Evolutionary conservation across 2,329 filamentous ascomycete genomes (phyloP).

Genomic region (Cordyceps sp.): DNA sequence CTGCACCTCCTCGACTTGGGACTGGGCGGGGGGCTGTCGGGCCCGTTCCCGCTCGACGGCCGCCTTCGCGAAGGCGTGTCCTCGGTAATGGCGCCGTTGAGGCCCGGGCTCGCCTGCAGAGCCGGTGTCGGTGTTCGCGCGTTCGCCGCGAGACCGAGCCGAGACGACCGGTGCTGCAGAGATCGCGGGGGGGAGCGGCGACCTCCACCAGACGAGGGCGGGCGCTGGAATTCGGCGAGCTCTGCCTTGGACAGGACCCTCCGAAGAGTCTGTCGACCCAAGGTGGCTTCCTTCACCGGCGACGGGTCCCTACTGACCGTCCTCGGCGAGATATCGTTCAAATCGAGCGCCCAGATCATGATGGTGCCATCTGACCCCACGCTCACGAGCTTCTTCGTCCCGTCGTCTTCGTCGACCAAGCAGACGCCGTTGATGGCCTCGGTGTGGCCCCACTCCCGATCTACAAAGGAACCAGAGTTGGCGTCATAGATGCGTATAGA

Average conservation of each 20-base stretch:
- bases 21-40: constrained; percentile 31
- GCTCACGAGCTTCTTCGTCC: constrained; percentile 46
- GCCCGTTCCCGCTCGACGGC: constrained; percentile 24
- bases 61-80: constrained; percentile 31
- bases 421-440: constrained; percentile 81
- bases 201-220: constrained; percentile 29
- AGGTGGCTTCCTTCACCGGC: constrained; percentile 32
- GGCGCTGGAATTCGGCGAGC: constrained; percentile 58
- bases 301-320: constrained; percentile 34
- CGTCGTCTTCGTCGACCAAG: constrained; percentile 44
- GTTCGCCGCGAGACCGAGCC: constrained; percentile 24
- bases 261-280: constrained; percentile 57
- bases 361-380: constrained; percentile 68
- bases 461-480: constrained; percentile 59
- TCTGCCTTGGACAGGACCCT: constrained; percentile 79
- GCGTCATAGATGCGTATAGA: constrained; percentile 81
- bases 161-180: constrained; percentile 36
- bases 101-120: constrained; percentile 22
- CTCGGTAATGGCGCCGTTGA: constrained; percentile 20
- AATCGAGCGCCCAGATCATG: constrained; percentile 56
- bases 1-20: constrained; percentile 29
- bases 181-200: constrained; percentile 38
- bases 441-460: constrained; percentile 88
- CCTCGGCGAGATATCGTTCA: constrained; percentile 25
- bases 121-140: constrained; percentile 21